Percentiles rank a stretch among this genome's conserved stretches.
Evolutionary conservation across 2,329 filamentous ascomycete species (phyloP).

Genomic region (Aspergillus sp.): DNA sequence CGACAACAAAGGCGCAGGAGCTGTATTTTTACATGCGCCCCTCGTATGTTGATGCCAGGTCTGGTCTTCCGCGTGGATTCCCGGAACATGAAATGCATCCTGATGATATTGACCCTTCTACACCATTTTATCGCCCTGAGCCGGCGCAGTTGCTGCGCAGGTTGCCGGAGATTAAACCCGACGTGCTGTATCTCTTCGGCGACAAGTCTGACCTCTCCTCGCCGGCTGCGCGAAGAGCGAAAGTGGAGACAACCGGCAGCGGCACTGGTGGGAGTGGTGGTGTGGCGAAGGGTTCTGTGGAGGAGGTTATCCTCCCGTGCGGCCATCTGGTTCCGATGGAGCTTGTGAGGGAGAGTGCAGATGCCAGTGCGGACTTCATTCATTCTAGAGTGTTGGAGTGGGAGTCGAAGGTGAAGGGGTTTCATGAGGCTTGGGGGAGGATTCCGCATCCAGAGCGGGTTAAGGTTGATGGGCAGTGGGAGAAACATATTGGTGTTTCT

Average conservation of each 20-base stretch:
- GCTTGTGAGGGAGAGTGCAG: neutral
- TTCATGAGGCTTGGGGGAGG: neutral
- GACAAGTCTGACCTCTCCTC: slow-evolving; percentile 15
- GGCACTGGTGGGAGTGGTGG: slow-evolving; percentile 34
- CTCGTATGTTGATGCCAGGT: slow-evolving; percentile 19
- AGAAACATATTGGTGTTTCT: neutral
- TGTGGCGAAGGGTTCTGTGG: slow-evolving; percentile 52
- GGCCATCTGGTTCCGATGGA: slow-evolving; percentile 9
- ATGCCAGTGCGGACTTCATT: neutral
- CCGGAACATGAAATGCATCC: slow-evolving; percentile 36
- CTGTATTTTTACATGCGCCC: slow-evolving; percentile 46
- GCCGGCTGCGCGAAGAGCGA: slow-evolving; percentile 25
- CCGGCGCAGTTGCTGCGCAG: slow-evolving; percentile 25
- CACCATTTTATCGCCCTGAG: slow-evolving; percentile 33
- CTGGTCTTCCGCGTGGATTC: neutral
- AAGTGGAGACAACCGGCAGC: slow-evolving; percentile 30
- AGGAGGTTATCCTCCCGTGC: slow-evolving; percentile 18
- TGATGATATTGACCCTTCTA: slow-evolving; percentile 19
- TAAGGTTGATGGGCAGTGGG: slow-evolving; percentile 1
- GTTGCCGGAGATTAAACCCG: slow-evolving; percentile 32
- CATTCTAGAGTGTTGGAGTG: neutral
- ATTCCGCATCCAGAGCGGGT: neutral
- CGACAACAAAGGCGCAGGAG: slow-evolving; percentile 79
- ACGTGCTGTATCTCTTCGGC: slow-evolving; percentile 32
- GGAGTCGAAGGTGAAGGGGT: neutral